Conservation (phyloP, 208 protist species). For the Trypanosoma lewisi region DNA sequence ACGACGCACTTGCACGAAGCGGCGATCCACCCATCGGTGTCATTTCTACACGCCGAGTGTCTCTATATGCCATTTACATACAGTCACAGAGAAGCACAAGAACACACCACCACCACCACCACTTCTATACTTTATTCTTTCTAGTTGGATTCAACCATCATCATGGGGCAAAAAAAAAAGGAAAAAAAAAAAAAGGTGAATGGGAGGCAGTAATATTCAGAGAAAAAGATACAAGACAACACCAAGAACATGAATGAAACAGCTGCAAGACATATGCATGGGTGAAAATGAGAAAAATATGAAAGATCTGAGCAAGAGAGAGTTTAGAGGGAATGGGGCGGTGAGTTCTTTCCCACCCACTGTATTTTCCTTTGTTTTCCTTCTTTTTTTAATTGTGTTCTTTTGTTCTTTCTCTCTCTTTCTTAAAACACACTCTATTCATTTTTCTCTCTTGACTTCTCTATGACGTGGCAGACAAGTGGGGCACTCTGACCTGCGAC, state of each 20-base stretch:
- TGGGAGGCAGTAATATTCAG: background rate
- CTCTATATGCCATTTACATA: background rate
- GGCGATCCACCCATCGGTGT: background rate
- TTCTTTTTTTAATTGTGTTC: no score
- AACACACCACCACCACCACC: background rate
- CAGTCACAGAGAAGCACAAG: background rate
- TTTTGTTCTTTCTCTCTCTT: no score
- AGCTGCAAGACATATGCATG: background rate
- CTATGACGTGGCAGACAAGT: no score
- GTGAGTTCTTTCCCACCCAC: no score
- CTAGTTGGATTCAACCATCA: no score
- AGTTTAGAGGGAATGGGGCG: no score
- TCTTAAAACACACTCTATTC: no score
- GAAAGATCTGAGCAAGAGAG: background rate
- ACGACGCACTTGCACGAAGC: background rate
- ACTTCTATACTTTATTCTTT: no score
- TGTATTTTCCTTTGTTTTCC: no score
- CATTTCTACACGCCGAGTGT: background rate
- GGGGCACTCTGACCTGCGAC: no score
- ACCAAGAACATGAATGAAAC: background rate
- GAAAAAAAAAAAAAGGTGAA: constrained; percentile 15
- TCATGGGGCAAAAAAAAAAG: constrained; percentile 17
- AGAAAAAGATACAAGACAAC: background rate
- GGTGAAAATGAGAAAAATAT: background rate
- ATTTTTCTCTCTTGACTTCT: no score